Conservation (phyloP, 2,329 filamentous ascomycete species). For the Aspergillus glaucus region DNA sequence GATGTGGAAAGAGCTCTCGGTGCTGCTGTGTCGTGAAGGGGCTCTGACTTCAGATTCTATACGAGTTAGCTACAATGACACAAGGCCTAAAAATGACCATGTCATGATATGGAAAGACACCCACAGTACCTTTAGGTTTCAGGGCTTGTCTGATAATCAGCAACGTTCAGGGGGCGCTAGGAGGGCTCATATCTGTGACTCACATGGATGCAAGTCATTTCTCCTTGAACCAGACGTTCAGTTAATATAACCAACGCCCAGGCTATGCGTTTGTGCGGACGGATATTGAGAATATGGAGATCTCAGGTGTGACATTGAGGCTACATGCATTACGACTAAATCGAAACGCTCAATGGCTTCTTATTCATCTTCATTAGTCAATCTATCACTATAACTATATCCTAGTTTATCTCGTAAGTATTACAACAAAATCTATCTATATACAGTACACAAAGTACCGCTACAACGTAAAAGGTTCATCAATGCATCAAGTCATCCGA, state of each 20-base stretch:
- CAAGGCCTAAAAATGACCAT: neutral
- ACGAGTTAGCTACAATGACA: neutral
- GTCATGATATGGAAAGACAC: too few relatives aligned
- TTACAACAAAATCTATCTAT: neutral
- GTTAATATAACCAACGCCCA: neutral
- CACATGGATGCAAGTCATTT: too few relatives aligned
- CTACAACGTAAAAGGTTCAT: neutral
- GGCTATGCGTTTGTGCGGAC: too few relatives aligned
- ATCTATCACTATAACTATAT: neutral
- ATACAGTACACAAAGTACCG: neutral
- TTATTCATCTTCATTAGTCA: neutral
- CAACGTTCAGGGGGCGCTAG: too few relatives aligned
- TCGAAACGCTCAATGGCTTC: too few relatives aligned
- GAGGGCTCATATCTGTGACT: too few relatives aligned
- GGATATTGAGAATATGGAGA: too few relatives aligned
- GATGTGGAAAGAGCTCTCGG: conserved; percentile 17
- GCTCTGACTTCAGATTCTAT: neutral
- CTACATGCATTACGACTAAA: too few relatives aligned
- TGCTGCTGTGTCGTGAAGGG: conserved; percentile 3
- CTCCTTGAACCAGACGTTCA: neutral
- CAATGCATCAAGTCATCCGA: conserved; percentile 26
- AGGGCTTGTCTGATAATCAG: too few relatives aligned
- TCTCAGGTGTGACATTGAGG: too few relatives aligned
- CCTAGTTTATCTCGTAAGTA: neutral
- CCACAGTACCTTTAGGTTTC: too few relatives aligned